Evolutionary conservation across 352 stramenopile genomes (phyloP), one percentile per base, ranked within the genome.

Genomic region (Thraustotheca clavata): DNA sequence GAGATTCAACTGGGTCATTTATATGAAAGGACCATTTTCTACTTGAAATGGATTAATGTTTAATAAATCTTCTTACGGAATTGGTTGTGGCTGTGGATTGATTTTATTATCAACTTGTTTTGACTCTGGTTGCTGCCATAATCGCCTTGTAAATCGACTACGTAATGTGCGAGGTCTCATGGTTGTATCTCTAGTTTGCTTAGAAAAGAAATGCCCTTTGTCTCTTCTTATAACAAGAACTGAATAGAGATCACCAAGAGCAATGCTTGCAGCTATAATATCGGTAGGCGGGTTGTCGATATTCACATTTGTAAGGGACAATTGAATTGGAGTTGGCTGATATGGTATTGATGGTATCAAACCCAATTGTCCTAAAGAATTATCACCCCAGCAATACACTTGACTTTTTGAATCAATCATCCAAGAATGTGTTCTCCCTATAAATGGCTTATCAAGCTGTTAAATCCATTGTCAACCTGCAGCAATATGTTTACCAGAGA

Each of bases 1-100:
- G 57, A 1, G 18, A 6, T 18, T 65, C 57, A 32, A 46, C 57
- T 6, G 57, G 57, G 16, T 65, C 57, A 11, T 43, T n/a, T 26
- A 65, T 43, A 7, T 40, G 27, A 32, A 65, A 65, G n/a, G 57
- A 65, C 57, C 57, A 65, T 22, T 39, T 54, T 16, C 16, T 52
- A 52, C n/a, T 9, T 1, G 8, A 52, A 24, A 11, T 52, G 39
- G 39, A 2, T 47, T 47, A 4, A 24, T 31, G 9, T 24, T 50
- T 18, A 2, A 52, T 3, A 7, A 52, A 2, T 11, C 16, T 31
- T 6, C 43, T 29, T 2, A 9, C 43, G 43, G 31, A 52, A 24
- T 14, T 24, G 9, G 43, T 14, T 24, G 43, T 2, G 11, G 9
- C 3, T 31, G 43, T 27, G 32, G 6, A 38, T 24, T 26, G 27